phyloP scores from a whole-genome alignment of 441 rosid species.

The Viola pubescens region DNA sequence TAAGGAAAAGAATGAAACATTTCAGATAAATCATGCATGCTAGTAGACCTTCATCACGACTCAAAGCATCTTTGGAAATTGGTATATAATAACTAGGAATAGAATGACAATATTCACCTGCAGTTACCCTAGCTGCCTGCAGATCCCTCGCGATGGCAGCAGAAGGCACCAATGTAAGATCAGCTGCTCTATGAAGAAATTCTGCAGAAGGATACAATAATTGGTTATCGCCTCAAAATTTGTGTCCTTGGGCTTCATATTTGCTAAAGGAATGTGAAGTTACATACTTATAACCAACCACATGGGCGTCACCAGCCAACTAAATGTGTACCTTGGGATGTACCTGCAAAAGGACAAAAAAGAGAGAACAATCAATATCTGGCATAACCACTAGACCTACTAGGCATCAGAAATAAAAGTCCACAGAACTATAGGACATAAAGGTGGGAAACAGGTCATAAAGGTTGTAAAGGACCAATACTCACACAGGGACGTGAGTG shows the following conservation, averaged over 20 bases:
- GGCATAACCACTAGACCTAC: neutral
- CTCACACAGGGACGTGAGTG: conserved; percentile 99
- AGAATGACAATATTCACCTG: conserved; percentile 45
- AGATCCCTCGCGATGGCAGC: conserved; percentile 86
- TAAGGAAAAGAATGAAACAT: neutral
- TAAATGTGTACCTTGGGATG: conserved; percentile 92
- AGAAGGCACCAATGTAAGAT: conserved; percentile 92
- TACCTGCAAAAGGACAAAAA: conserved; percentile 43
- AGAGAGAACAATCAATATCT: conserved; percentile 4
- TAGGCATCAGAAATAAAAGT: neutral
- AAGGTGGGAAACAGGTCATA: neutral
- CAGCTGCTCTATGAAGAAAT: conserved; percentile 97
- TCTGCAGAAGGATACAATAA: conserved; percentile 37
- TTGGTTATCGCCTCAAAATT: neutral
- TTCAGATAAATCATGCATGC: neutral
- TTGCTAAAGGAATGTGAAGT: neutral
- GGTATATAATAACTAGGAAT: neutral
- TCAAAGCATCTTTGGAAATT: neutral
- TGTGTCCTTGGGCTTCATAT: neutral
- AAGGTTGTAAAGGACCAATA: conserved; percentile 11
- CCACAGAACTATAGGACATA: neutral
- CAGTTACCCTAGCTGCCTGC: conserved; percentile 68
- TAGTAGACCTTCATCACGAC: neutral
- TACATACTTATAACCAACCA: conserved; percentile 83
- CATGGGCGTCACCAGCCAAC: conserved; percentile 98